Evolutionary conservation across 1,284 basidiomycete genomes (phyloP).

Genomic region (Neonothopanus nambi): DNA sequence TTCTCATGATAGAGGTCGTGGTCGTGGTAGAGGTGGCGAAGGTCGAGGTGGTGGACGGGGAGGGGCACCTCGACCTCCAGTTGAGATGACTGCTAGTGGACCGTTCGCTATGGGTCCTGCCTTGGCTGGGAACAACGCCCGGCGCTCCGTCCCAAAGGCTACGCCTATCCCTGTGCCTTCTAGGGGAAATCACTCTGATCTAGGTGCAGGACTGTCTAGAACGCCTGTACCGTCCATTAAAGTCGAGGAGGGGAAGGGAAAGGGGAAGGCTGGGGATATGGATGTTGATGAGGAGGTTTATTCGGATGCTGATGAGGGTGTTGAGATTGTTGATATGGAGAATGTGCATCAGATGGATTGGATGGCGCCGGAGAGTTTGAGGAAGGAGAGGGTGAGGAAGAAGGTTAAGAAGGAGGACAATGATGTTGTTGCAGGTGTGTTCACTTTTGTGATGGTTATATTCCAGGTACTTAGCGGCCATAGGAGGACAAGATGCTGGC

Average conservation of each 20-base stretch:
- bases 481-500: slow-evolving; percentile 24
- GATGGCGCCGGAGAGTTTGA: slow-evolving; percentile 84
- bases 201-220: slow-evolving; percentile 50
- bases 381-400: slow-evolving; percentile 51
- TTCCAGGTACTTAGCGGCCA: neutral
- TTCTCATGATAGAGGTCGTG: slow-evolving; percentile 39
- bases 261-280: slow-evolving; percentile 36
- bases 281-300: slow-evolving; percentile 68
- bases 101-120: slow-evolving; percentile 84
- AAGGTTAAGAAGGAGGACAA: slow-evolving; percentile 50
- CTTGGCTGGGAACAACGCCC: slow-evolving; percentile 54
- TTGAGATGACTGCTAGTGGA: slow-evolving; percentile 80
- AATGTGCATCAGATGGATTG: slow-evolving; percentile 81
- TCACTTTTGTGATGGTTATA: neutral
- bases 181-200: slow-evolving; percentile 36
- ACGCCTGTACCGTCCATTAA: slow-evolving; percentile 42
- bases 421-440: slow-evolving; percentile 40
- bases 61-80: slow-evolving; percentile 44
- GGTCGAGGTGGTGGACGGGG: slow-evolving; percentile 49
- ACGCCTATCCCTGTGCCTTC: slow-evolving; percentile 45
- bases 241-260: slow-evolving; percentile 26
- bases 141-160: slow-evolving; percentile 51
- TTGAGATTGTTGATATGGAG: slow-evolving; percentile 89
- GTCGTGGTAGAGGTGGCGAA: slow-evolving; percentile 48
- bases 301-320: slow-evolving; percentile 86